Conservation (phyloP, 1,284 basidiomycete genomes). For the Schizophyllum commune region DNA sequence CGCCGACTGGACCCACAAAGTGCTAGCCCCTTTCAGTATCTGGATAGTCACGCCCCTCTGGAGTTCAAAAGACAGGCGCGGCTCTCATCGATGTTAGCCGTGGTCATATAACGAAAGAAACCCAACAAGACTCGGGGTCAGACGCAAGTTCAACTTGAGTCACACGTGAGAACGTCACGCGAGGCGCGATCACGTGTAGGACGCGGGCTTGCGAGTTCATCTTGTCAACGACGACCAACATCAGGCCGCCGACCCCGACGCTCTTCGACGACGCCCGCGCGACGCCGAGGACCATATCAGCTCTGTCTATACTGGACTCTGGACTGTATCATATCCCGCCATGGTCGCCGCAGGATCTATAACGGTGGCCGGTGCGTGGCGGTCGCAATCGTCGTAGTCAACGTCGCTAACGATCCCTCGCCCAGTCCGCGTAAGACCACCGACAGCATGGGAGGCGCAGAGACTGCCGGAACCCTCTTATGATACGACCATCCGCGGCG, state of each 20-base stretch:
- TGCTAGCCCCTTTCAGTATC: neutral
- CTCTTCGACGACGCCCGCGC: neutral
- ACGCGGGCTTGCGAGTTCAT: neutral
- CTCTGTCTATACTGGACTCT: neutral
- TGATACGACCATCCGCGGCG: constrained; percentile 67
- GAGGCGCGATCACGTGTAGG: constrained; percentile 14
- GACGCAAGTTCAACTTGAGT: neutral
- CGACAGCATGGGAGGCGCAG: constrained; percentile 75
- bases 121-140: no score
- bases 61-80: no score
- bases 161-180: constrained; percentile 24
- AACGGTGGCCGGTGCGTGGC: constrained; percentile 66
- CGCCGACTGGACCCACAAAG: neutral
- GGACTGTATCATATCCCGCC: constrained; percentile 6
- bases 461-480: constrained; percentile 68
- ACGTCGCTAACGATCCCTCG: constrained; percentile 10
- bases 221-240: neutral
- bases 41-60: no score
- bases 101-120: no score
- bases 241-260: neutral
- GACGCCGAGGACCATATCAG: neutral
- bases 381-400: constrained; percentile 11
- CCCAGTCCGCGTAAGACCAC: constrained; percentile 86
- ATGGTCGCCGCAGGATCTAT: constrained; percentile 85
- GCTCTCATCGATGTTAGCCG: no score